phyloP scores from a whole-genome alignment of 352 stramenopile species.

The Phytopythium litorale region DNA sequence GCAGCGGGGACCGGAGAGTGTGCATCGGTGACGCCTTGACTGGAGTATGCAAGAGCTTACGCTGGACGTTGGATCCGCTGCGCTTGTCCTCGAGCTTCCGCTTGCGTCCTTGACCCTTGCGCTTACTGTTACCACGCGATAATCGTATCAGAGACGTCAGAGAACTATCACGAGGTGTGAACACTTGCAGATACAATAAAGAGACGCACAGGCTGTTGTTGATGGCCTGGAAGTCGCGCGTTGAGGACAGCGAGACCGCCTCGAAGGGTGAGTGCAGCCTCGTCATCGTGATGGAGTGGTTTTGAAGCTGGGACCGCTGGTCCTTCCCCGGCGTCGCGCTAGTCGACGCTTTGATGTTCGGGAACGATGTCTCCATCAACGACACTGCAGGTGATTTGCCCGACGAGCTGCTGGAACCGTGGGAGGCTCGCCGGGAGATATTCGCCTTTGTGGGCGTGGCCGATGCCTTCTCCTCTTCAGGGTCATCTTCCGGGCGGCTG shows the following conservation, averaged over 20 bases:
- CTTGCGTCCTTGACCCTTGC: conserved; percentile 52
- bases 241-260: conserved; percentile 37
- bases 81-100: conserved; percentile 51
- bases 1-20: conserved; percentile 26
- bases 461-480: neutral
- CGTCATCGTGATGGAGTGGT: conserved; percentile 69
- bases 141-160: neutral
- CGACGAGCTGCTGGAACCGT: conserved; percentile 12
- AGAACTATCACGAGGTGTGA: neutral
- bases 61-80: conserved; percentile 36
- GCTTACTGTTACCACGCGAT: conserved; percentile 25
- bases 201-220: conserved; percentile 72
- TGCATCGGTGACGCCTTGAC: conserved; percentile 30
- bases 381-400: conserved; percentile 6
- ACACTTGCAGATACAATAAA: no score
- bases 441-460: conserved; percentile 1
- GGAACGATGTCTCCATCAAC: conserved; percentile 53
- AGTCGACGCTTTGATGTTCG: conserved; percentile 77
- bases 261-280: conserved; percentile 68
- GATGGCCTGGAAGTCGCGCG: conserved; percentile 73
- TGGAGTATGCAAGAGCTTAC: conserved; percentile 73
- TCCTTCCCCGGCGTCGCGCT: conserved; percentile 60
- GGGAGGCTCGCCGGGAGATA: conserved; percentile 1
- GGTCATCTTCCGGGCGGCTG: conserved; percentile 17
- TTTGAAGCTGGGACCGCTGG: conserved; percentile 58